Percentiles rank a stretch among this genome's conserved stretches.
These are phyloP conservation scores for Prunus mongolica DNA, from an alignment of 306 rosid genomes.

Conservation along the genomic window DNA sequence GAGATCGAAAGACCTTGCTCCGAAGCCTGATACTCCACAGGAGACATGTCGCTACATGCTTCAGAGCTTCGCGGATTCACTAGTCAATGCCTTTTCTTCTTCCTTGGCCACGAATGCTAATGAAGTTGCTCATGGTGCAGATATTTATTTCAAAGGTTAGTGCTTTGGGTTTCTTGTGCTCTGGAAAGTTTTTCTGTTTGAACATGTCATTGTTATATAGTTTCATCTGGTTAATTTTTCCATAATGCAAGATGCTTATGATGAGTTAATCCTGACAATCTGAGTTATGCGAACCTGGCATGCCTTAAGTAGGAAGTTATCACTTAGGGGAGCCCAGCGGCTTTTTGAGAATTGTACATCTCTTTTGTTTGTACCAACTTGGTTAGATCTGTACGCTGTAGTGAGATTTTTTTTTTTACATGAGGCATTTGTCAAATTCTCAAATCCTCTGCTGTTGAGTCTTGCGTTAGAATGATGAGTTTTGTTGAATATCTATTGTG, in stretches of 20 bases:
- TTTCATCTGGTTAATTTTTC: not conserved
- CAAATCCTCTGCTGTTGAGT: not conserved
- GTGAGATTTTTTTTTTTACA: not conserved
- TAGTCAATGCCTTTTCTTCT: conserved; percentile 58
- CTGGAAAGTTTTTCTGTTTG: not conserved
- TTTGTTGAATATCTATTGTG: not conserved
- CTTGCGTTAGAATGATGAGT: not conserved
- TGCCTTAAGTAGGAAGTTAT: not conserved
- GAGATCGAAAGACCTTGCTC: conserved; percentile 30
- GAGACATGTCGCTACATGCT: conserved; percentile 50
- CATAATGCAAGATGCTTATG: not conserved
- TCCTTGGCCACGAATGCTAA: conserved; percentile 37
- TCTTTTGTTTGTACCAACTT: not conserved
- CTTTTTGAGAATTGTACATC: not conserved
- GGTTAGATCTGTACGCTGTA: not conserved
- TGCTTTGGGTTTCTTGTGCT: conserved; percentile 21
- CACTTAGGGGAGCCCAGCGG: not conserved
- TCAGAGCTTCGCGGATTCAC: conserved; percentile 41
- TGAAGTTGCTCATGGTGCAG: conserved; percentile 39
- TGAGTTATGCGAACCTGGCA: not conserved
- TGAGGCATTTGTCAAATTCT: not conserved
- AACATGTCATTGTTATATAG: not conserved
- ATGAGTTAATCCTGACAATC: not conserved
- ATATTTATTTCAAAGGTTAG: conserved; percentile 69
- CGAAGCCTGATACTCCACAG: conserved; percentile 26